A percentile compares a stretch with the other conserved stretches of the same genome.
Evolutionary conservation across 257 asterid species (phyloP).

Genomic region (Eustoma russellianum): DNA sequence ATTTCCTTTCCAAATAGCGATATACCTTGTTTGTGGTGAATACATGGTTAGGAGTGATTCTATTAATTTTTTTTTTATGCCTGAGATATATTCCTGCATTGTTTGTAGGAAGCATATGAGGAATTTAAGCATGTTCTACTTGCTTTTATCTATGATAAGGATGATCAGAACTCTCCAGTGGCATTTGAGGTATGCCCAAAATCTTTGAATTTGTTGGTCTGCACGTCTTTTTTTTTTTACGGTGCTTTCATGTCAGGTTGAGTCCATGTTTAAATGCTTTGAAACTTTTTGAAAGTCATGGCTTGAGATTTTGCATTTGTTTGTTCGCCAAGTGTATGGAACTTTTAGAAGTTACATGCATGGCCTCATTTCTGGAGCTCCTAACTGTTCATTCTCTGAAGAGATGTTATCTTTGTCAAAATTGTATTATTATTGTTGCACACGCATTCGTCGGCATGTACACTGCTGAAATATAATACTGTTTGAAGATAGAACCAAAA

Average conservation of each 20-base stretch:
- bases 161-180: constrained; percentile 87
- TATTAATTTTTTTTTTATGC: constrained; percentile 4
- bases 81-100: constrained; percentile 21
- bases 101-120: constrained; percentile 90
- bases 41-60: constrained; percentile 2
- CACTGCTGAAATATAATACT: no score
- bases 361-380: background rate
- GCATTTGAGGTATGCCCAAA: constrained; percentile 53
- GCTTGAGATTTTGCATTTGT: no score
- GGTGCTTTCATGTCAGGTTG: background rate
- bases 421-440: no score
- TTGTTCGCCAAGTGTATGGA: no score
- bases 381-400: background rate
- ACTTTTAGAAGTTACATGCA: no score
- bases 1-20: background rate
- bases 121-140: constrained; percentile 93
- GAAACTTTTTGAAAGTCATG: no score
- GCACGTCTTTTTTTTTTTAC: background rate
- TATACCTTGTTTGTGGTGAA: background rate
- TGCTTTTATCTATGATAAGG: constrained; percentile 77
- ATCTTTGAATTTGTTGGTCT: background rate
- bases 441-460: no score
- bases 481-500: no score
- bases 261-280: no score
- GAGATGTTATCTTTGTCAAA: no score